A percentile compares a stretch with the other conserved stretches of the same genome.
These are phyloP conservation scores for Lycium ferocissimum DNA, from an alignment of 257 asterid species.

Conservation along the genomic window DNA sequence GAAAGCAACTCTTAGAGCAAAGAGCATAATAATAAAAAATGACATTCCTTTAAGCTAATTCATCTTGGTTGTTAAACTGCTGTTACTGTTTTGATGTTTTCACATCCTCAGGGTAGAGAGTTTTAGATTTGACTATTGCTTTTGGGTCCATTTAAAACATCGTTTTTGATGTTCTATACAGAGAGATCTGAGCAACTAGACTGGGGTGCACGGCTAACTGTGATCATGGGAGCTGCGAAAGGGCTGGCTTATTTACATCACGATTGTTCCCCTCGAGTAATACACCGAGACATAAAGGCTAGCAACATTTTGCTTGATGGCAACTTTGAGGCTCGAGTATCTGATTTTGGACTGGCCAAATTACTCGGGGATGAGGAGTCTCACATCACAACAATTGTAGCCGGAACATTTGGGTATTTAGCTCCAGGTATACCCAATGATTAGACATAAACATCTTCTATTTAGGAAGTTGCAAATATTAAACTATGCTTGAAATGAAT, in stretches of 20 bases:
- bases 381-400: slow-evolving; percentile 96
- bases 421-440: slow-evolving; percentile 76
- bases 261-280: slow-evolving; percentile 93
- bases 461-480: background rate
- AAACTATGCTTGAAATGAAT: slow-evolving; percentile 11
- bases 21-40: background rate
- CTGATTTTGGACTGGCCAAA: slow-evolving; percentile 96
- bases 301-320: slow-evolving; percentile 95
- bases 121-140: slow-evolving; percentile 31
- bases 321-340: slow-evolving; percentile 88
- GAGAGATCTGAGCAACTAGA: slow-evolving; percentile 86
- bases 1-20: slow-evolving; percentile 3
- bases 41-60: slow-evolving; percentile 2
- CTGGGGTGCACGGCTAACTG: slow-evolving; percentile 89
- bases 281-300: slow-evolving; percentile 93
- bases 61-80: slow-evolving; percentile 17
- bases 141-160: slow-evolving; percentile 19
- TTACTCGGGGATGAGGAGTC: slow-evolving; percentile 92
- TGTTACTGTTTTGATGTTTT: background rate
- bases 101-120: slow-evolving; percentile 7
- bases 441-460: background rate
- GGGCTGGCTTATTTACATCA: slow-evolving; percentile 96
- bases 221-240: slow-evolving; percentile 93
- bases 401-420: slow-evolving; percentile 95
- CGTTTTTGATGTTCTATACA: slow-evolving; percentile 39